Percentiles rank a stretch among this genome's conserved stretches.
Conservation (phyloP, 371 early-diverging fungal genomes). For the Lichtheimia ornata region DNA sequence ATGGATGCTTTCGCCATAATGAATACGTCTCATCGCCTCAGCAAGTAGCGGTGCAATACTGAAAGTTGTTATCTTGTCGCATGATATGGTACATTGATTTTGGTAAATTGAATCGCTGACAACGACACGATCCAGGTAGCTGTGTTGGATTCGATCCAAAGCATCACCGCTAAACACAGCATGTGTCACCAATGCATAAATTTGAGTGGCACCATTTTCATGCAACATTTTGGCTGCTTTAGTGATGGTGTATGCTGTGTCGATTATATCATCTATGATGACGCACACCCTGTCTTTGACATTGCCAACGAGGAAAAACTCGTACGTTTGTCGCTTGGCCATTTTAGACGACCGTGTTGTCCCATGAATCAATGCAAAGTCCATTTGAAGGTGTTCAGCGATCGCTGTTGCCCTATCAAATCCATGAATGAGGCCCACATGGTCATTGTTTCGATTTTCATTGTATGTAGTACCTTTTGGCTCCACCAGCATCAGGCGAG, state of each 20-base stretch:
- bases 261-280: constrained; percentile 95
- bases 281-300: constrained; percentile 83
- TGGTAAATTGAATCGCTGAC: constrained; percentile 92
- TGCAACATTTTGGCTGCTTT: constrained; percentile 85
- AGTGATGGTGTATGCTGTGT: constrained; percentile 89
- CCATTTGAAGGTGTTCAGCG: constrained; percentile 80
- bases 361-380: constrained; percentile 90
- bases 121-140: constrained; percentile 73
- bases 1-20: constrained; percentile 92
- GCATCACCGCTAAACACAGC: constrained; percentile 87
- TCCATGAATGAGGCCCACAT: neutral
- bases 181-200: constrained; percentile 93
- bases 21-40: constrained; percentile 93
- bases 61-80: constrained; percentile 76
- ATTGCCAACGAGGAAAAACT: constrained; percentile 91
- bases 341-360: constrained; percentile 70
- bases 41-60: constrained; percentile 86
- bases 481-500: constrained; percentile 98
- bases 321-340: constrained; percentile 49
- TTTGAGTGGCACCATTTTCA: constrained; percentile 83
- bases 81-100: constrained; percentile 62
- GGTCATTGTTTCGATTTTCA: constrained; percentile 21
- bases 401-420: constrained; percentile 75
- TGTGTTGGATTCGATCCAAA: constrained; percentile 72
- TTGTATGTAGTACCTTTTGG: constrained; percentile 71